These are phyloP conservation scores for Vicia villosa DNA, from an alignment of 306 rosid species.

Conservation along the genomic window DNA sequence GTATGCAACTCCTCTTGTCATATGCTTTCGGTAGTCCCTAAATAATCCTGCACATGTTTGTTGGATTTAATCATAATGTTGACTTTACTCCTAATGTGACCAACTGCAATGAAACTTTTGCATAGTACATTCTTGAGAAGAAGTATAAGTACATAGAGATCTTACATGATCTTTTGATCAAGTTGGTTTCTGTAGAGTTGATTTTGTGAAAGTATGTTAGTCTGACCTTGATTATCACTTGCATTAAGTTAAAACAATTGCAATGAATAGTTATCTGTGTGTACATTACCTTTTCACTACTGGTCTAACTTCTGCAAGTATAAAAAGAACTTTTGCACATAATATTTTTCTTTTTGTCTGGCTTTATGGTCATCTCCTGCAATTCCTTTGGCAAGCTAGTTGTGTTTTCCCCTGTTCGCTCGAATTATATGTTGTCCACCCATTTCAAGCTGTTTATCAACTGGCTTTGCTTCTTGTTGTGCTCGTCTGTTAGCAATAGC, in stretches of 20 bases:
- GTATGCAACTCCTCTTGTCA: conserved; percentile 45
- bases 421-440: conserved; percentile 10
- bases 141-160: conserved; percentile 2
- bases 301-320: background rate
- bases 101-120: conserved; percentile 17
- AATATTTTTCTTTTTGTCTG: background rate
- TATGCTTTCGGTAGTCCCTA: conserved; percentile 8
- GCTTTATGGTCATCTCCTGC: background rate
- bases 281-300: conserved; percentile 25
- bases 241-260: conserved; percentile 9
- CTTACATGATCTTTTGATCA: conserved; percentile 7
- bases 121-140: conserved; percentile 17
- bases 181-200: background rate
- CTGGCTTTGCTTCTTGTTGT: conserved; percentile 30
- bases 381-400: background rate
- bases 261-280: conserved; percentile 20
- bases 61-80: background rate
- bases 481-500: conserved; percentile 14
- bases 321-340: conserved; percentile 1
- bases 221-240: conserved; percentile 12
- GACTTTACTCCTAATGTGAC: background rate
- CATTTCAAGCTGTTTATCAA: conserved; percentile 27
- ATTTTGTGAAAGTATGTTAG: conserved; percentile 15
- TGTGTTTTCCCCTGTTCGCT: conserved; percentile 1
- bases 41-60: conserved; percentile 2